These are phyloP conservation scores for Chaetomium sp. DNA, from an alignment of 2,329 filamentous ascomycete species.

Conservation along the genomic window DNA sequence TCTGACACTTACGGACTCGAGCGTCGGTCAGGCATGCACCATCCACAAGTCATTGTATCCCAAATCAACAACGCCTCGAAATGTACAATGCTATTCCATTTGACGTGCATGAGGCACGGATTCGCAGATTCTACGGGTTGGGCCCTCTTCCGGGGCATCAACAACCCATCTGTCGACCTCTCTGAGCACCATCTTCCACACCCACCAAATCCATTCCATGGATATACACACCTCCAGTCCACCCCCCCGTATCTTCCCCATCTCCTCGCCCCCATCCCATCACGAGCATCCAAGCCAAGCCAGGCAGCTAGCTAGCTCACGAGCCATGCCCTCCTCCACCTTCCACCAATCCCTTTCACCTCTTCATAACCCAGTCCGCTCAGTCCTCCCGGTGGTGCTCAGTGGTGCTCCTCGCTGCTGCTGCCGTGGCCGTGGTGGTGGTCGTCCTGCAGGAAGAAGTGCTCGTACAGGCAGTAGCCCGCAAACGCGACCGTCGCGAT, in stretches of 20 bases:
- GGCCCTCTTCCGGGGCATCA: background rate
- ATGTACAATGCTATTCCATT: slow-evolving; percentile 23
- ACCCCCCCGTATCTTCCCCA: background rate
- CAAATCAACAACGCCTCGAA: slow-evolving; percentile 3
- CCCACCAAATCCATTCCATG: background rate
- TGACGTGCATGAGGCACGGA: slow-evolving; percentile 1
- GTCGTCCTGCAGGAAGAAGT: slow-evolving; percentile 78
- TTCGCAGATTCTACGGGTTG: background rate
- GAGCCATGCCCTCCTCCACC: background rate
- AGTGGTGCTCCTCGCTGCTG: slow-evolving; percentile 57
- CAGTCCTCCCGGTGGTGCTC: slow-evolving; percentile 55
- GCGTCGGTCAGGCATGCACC: background rate
- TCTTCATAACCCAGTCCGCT: background rate
- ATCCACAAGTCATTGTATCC: background rate
- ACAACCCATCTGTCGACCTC: background rate
- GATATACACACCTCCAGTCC: background rate
- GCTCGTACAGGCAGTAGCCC: slow-evolving; percentile 86
- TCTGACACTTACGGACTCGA: background rate
- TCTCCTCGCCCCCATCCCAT: no score
- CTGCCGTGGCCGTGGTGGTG: slow-evolving; percentile 60
- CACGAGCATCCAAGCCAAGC: background rate
- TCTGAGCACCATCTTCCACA: no score
- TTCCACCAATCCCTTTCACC: background rate
- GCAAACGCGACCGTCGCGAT: slow-evolving; percentile 91
- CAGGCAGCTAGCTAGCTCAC: background rate